Percentiles rank a stretch among this genome's conserved stretches.
These are phyloP conservation scores for Cantharellus cinnabarinus DNA, from an alignment of 768 basidiomycete genomes.

Conservation along the genomic window DNA sequence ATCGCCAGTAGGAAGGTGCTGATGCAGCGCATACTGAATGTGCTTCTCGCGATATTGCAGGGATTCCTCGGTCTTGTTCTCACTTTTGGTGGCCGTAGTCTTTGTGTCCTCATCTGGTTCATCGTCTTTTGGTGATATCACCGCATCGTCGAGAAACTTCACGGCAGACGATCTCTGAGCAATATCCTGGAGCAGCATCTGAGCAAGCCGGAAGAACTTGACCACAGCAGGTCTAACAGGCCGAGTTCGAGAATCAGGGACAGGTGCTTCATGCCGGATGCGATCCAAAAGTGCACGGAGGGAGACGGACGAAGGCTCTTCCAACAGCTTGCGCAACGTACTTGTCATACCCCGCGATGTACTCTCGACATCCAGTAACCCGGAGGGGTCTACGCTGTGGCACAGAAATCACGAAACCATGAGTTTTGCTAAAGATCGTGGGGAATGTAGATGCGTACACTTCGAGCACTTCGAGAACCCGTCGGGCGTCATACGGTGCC, in stretches of 20 bases:
- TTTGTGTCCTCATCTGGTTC: background rate
- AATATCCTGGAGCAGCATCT: background rate
- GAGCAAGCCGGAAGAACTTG: background rate
- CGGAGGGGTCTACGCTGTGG: background rate
- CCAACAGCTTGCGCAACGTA: background rate
- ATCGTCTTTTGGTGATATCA: background rate
- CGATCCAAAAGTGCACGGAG: background rate
- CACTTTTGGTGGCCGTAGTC: background rate
- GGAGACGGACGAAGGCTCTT: background rate
- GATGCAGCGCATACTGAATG: constrained; percentile 52
- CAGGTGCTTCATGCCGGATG: background rate
- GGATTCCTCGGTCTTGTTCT: background rate
- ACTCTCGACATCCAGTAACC: background rate
- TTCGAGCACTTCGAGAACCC: background rate
- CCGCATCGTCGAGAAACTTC: background rate
- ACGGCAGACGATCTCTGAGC: background rate
- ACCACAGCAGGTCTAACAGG: background rate
- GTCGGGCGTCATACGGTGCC: background rate
- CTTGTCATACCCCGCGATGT: background rate
- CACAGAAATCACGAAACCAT: too few species aligned
- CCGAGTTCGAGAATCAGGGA: background rate
- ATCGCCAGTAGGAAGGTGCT: constrained; percentile 54
- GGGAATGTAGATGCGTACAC: background rate
- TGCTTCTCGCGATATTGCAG: background rate
- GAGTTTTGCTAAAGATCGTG: too few species aligned